A percentile compares a stretch with the other conserved stretches of the same genome.
Evolutionary conservation across 169 alveolate genomes (phyloP).

Genomic region (Eimeria zaria): DNA sequence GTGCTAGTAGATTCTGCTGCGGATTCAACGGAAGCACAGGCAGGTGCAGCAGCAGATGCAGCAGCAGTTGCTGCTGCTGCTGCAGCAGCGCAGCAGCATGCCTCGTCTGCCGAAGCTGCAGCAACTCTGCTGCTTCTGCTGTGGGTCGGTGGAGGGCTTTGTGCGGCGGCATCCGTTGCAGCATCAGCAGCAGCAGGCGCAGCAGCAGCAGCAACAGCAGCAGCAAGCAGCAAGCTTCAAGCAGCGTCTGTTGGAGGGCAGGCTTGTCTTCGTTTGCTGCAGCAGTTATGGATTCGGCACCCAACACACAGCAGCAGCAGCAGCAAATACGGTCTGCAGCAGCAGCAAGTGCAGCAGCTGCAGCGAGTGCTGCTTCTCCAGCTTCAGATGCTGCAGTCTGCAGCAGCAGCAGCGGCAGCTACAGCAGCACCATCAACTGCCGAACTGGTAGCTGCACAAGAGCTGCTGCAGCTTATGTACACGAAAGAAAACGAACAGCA

Average conservation of each 20-base stretch:
- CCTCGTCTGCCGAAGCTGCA: neutral
- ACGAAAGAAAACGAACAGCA: neutral
- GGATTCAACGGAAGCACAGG: neutral
- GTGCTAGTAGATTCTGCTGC: neutral
- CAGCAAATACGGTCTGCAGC: slow-evolving; percentile 7
- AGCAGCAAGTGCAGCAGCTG: slow-evolving; percentile 50
- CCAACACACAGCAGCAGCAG: slow-evolving; percentile 4
- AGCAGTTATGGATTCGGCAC: slow-evolving; percentile 50
- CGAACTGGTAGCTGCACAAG: slow-evolving; percentile 16
- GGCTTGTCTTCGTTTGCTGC: slow-evolving; percentile 29
- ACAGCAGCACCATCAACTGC: neutral
- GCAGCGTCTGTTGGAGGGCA: slow-evolving; percentile 36
- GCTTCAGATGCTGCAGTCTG: slow-evolving; percentile 34
- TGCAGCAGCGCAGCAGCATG: neutral
- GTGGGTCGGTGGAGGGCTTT: slow-evolving; percentile 20
- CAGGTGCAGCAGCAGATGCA: neutral
- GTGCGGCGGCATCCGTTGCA: slow-evolving; percentile 13
- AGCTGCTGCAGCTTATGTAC: slow-evolving; percentile 30
- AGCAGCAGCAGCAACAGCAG: slow-evolving; percentile 55
- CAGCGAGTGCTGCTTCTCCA: slow-evolving; percentile 48
- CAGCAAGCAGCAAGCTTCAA: neutral
- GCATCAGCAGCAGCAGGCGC: slow-evolving; percentile 60
- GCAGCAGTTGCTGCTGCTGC: neutral
- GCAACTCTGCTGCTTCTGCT: slow-evolving; percentile 2
- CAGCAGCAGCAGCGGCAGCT: slow-evolving; percentile 46